phyloP scores from a whole-genome alignment of 805 yeast species.

The Candida railenensis region DNA sequence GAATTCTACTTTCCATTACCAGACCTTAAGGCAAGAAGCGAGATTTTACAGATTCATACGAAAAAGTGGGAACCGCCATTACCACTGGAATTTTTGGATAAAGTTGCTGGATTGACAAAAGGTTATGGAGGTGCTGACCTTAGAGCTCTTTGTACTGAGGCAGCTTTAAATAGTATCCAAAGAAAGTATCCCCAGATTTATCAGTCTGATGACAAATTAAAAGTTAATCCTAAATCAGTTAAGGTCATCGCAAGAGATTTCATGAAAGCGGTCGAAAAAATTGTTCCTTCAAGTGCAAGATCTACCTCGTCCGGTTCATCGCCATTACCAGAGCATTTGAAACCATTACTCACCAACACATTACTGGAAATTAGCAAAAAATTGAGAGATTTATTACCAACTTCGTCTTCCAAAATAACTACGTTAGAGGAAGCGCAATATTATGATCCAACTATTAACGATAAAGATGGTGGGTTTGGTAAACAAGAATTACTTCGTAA shows the following conservation, averaged over 20 bases:
- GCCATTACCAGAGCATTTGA: conserved; percentile 74
- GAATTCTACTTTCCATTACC: conserved; percentile 97
- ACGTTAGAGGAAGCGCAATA: conserved; percentile 70
- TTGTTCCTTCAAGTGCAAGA: conserved; percentile 90
- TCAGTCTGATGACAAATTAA: conserved; percentile 65
- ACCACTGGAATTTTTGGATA: conserved; percentile 52
- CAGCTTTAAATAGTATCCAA: conserved; percentile 90
- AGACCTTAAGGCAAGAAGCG: conserved; percentile 70
- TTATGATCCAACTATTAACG: conserved; percentile 55
- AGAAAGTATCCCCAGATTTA: conserved; percentile 93
- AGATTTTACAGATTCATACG: conserved; percentile 83
- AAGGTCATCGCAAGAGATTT: conserved; percentile 81
- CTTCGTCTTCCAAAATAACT: conserved; percentile 26
- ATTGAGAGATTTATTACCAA: conserved; percentile 63
- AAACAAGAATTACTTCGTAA: conserved; percentile 59
- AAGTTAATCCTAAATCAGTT: conserved; percentile 69
- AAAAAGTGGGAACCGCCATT: conserved; percentile 83
- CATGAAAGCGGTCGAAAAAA: conserved; percentile 78
- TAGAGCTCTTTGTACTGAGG: conserved; percentile 91
- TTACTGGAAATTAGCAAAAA: conserved; percentile 45
- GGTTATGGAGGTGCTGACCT: conserved; percentile 99
- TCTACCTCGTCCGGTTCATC: conserved; percentile 71
- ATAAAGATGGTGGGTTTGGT: conserved; percentile 63
- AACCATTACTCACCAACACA: conserved; percentile 58
- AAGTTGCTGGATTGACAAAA: conserved; percentile 77